Evolutionary conservation across 176 grass and related monocot genomes (phyloP), one percentile per base, ranked within the genome.

Genomic region (Oryza officinalis): DNA sequence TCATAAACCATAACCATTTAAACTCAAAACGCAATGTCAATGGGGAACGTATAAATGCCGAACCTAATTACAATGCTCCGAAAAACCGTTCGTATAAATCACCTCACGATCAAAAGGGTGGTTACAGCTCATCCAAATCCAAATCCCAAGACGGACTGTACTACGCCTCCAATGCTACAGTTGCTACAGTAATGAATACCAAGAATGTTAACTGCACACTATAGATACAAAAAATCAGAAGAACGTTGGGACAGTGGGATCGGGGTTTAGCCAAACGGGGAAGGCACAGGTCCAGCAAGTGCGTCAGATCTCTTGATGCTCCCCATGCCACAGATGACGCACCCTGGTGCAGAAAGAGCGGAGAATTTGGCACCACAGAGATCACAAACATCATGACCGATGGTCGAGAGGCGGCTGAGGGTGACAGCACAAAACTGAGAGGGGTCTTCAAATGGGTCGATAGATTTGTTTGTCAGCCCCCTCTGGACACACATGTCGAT

Each of bases 261-360:
- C 2, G 3, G 27, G 3, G 3, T 74, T 27, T 20, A 94, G 13
- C 95, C 91, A 8, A 98, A 98, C 13, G 96, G 96, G 8, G 96
- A 95, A 2, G 96, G 84, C 45, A 90, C 96, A 22, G 96, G 87
- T 28, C 96, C 96, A 0, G 89, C 76, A 2, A 90, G 80, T 23
- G 91, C 84, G 74, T 98, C 93, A 2, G 96, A 98, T 76, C 96
- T 88, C 89, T 93, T 95, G 76, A 98, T 98, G 89, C 93, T 90
- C 31, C 96, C 96, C 96, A 98, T 98, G 37, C 96, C 96, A n/a
- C 96, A 98, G 18, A 98, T 67, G 41, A 98, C 88, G 14, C 96
- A 98, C 31, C 96, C 96, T 1, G 93, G 96, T 4, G 96, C 88
- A 0, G 96, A 94, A 63, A 98, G 92, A 13, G 96, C 96, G 0